Base-by-base conservation (phyloP, 169 alveolate species). In the Cyclospora cayetanensis region DNA sequence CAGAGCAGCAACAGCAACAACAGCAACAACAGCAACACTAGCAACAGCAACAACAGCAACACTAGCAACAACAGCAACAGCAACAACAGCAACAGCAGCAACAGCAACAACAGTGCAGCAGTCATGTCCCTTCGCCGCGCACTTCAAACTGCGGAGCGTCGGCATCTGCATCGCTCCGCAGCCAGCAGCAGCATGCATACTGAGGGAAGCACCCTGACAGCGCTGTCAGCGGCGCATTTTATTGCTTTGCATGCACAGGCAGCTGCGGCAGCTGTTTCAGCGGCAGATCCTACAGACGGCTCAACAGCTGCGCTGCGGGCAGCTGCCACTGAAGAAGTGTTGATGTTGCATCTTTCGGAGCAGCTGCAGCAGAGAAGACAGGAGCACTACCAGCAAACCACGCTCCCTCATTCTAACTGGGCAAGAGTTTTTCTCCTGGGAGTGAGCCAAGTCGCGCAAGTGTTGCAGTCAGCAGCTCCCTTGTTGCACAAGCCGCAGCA, bases 401-500 rank as follows among this genome's bases (percentile, higher is more conserved):
- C 79, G 29, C 1, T 43, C n/a, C 0, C 79, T 4, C 35, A 11
- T 20, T n/a, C 18, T n/a, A 50, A 35, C n/a, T 55, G 41, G 55
- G 60, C 35, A 37, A 50, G 60, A 31, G 60, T 72, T 46, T 72
- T 72, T 72, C 18, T 72, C n/a, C 83, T 72, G 60, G 41, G 60
- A 35, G n/a, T 39, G 83, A 50, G 41, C 37, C 83, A 72, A 72
- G 35, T 72, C 35, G 83, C 35, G 25, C 22, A 35, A 18, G 60
- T 72, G 60, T 55, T 72, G 83, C 83, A 20, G n/a, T n/a, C n/a
- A n/a, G 83, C 83, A 72, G 83, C 83, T 37, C 39, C 35, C 27
- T 37, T 37, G 5, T 35, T 35, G 15, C n/a, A 5, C 5, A 29
- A 68, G 80, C 80, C 29, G 80, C 80, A 68, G 80, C 80, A 68